A percentile compares a stretch with the other conserved stretches of the same genome.
phyloP scores from a whole-genome alignment of 208 protist genomes.

The Histomonas meleagridis region DNA sequence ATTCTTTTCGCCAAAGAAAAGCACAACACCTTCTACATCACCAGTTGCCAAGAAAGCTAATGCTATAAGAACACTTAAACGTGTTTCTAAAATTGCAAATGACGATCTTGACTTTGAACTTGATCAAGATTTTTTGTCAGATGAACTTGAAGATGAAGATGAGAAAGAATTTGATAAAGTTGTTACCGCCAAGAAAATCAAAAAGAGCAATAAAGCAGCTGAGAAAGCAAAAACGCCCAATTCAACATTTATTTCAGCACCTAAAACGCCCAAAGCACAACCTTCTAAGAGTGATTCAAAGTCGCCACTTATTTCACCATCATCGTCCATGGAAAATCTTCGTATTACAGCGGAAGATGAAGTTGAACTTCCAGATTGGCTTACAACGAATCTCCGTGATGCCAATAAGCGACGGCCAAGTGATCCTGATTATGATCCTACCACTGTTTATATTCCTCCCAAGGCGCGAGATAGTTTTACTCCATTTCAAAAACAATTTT shows the following conservation, averaged over 20 bases:
- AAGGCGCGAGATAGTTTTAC: not conserved
- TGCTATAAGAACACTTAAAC: not conserved
- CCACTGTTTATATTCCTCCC: slow-evolving; percentile 29
- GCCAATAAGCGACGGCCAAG: not conserved
- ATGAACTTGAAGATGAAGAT: not conserved
- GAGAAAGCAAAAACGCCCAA: not conserved
- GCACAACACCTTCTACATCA: not conserved
- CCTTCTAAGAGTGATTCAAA: not conserved
- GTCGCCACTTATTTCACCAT: not conserved
- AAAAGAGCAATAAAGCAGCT: not conserved
- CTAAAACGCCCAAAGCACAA: not conserved
- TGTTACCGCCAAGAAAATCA: not conserved
- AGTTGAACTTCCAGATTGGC: not conserved
- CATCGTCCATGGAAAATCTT: not conserved
- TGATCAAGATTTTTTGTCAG: not conserved
- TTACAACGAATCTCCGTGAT: slow-evolving; percentile 19
- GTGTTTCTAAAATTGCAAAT: not conserved
- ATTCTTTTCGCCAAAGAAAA: not conserved
- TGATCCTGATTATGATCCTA: slow-evolving; percentile 36
- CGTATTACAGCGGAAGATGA: not conserved
- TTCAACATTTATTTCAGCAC: not conserved
- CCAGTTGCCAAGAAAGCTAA: not conserved
- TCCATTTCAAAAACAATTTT: slow-evolving; percentile 50
- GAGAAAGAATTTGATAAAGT: slow-evolving; percentile 14
- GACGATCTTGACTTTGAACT: not conserved